Evolutionary conservation across 352 stramenopile species (phyloP).

Genomic region (Saprolegnia parasitica): DNA sequence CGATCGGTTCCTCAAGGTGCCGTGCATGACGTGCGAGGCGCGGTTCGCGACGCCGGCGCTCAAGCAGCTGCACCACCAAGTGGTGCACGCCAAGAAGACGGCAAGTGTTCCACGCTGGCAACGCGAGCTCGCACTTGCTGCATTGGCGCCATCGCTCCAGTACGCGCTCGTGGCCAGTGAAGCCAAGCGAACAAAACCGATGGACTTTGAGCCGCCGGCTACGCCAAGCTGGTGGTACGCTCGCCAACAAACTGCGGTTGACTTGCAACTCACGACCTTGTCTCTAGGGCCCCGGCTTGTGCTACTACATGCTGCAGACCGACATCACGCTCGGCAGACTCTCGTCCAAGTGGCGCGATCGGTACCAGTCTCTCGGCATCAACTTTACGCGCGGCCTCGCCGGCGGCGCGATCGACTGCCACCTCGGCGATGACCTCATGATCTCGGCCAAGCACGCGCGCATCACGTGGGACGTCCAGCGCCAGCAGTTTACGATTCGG

Average conservation of each 20-base stretch:
- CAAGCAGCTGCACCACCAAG: constrained; percentile 16
- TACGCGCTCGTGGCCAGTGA: constrained; percentile 42
- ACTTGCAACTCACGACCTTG: constrained; percentile 5
- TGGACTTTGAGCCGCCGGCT: constrained; percentile 61
- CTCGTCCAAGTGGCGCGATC: constrained; percentile 40
- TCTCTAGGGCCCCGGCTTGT: constrained; percentile 46
- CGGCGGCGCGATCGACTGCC: constrained; percentile 55
- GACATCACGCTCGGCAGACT: constrained; percentile 64
- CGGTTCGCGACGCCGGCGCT: constrained; percentile 14
- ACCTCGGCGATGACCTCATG: constrained; percentile 59
- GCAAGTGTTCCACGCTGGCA: constrained; percentile 5
- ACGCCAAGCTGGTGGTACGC: constrained; percentile 68
- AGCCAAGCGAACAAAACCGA: constrained; percentile 50
- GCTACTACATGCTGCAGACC: constrained; percentile 67
- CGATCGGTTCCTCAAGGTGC: constrained; percentile 19
- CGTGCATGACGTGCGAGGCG: constrained; percentile 14
- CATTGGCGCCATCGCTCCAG: constrained; percentile 33
- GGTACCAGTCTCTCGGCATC: constrained; percentile 59
- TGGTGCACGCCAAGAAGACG: constrained; percentile 6
- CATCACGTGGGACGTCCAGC: constrained; percentile 54
- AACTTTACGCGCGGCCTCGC: constrained; percentile 43
- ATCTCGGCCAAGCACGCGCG: constrained; percentile 57
- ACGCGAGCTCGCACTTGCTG: neutral
- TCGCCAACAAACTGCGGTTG: neutral
- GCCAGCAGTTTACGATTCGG: constrained; percentile 55